These are phyloP conservation scores for Mycena rosella DNA, from an alignment of 768 basidiomycete species.

Conservation along the genomic window DNA sequence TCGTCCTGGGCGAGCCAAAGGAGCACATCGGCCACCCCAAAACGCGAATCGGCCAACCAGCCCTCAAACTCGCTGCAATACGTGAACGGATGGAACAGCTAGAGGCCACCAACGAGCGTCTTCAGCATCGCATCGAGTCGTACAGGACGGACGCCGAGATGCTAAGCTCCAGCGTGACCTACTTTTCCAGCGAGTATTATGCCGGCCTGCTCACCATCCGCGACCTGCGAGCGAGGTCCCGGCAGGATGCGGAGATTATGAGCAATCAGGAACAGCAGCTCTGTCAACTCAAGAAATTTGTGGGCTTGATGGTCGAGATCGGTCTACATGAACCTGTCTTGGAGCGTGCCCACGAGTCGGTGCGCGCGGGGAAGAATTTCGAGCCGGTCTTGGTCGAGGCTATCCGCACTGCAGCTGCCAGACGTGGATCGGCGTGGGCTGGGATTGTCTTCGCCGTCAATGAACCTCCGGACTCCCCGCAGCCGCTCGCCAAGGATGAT, in stretches of 20 bases:
- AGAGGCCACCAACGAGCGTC: constrained; percentile 43
- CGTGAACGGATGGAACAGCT: constrained; percentile 39
- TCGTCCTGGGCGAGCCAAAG: constrained; percentile 22
- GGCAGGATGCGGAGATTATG: constrained; percentile 45
- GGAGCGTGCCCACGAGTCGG: constrained; percentile 43
- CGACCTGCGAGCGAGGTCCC: constrained; percentile 37
- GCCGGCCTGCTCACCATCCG: constrained; percentile 41
- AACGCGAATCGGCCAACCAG: constrained; percentile 20
- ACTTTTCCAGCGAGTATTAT: constrained; percentile 44
- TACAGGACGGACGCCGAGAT: constrained; percentile 36
- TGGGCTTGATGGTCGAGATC: constrained; percentile 53
- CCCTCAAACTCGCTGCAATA: constrained; percentile 30
- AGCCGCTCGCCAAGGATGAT: constrained; percentile 36
- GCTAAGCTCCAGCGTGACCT: constrained; percentile 41
- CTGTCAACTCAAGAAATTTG: constrained; percentile 49
- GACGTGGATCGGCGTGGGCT: constrained; percentile 57
- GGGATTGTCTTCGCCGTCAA: constrained; percentile 49
- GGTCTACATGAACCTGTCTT: constrained; percentile 50
- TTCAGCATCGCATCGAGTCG: constrained; percentile 32
- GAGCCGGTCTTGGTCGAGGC: constrained; percentile 59
- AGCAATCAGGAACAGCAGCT: constrained; percentile 42
- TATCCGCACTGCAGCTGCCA: constrained; percentile 56
- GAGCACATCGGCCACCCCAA: constrained; percentile 24
- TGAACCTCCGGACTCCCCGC: constrained; percentile 46
- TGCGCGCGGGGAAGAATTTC: constrained; percentile 47